These are phyloP conservation scores for Macroventuria anomochaeta DNA, from an alignment of 2,329 filamentous ascomycete genomes.

Conservation along the genomic window DNA sequence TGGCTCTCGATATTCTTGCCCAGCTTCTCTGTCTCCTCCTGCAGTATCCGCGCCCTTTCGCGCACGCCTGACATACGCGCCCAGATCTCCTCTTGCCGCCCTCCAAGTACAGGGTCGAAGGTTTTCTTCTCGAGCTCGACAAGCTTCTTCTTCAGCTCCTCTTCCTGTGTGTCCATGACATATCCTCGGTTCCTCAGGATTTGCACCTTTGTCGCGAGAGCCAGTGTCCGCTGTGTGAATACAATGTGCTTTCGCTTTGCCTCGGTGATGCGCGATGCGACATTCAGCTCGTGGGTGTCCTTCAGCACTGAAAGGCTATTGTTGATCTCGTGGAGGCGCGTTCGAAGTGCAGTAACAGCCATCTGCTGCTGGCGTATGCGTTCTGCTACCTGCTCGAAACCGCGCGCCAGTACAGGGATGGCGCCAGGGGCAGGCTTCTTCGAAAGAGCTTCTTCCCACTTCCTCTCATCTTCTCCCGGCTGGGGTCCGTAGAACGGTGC, in stretches of 20 bases:
- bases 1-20: slow-evolving; percentile 57
- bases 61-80: slow-evolving; percentile 77
- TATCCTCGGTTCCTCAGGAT: slow-evolving; percentile 82
- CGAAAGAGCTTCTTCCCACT: slow-evolving; percentile 84
- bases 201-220: slow-evolving; percentile 79
- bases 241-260: slow-evolving; percentile 75
- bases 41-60: slow-evolving; percentile 74
- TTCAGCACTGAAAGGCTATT: slow-evolving; percentile 73
- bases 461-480: slow-evolving; percentile 73
- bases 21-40: slow-evolving; percentile 75
- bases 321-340: slow-evolving; percentile 80
- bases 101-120: slow-evolving; percentile 75
- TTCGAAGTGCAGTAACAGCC: slow-evolving; percentile 73
- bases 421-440: slow-evolving; percentile 78
- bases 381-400: slow-evolving; percentile 74
- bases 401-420: slow-evolving; percentile 77
- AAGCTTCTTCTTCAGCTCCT: slow-evolving; percentile 76
- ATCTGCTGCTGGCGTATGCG: slow-evolving; percentile 75
- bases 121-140: slow-evolving; percentile 71
- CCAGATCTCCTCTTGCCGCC: slow-evolving; percentile 84
- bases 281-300: slow-evolving; percentile 76
- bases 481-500: slow-evolving; percentile 79
- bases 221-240: slow-evolving; percentile 74
- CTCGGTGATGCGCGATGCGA: slow-evolving; percentile 74
- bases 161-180: slow-evolving; percentile 78